Base-by-base conservation (phyloP, 306 rosid species). In the Cercis canadensis region DNA sequence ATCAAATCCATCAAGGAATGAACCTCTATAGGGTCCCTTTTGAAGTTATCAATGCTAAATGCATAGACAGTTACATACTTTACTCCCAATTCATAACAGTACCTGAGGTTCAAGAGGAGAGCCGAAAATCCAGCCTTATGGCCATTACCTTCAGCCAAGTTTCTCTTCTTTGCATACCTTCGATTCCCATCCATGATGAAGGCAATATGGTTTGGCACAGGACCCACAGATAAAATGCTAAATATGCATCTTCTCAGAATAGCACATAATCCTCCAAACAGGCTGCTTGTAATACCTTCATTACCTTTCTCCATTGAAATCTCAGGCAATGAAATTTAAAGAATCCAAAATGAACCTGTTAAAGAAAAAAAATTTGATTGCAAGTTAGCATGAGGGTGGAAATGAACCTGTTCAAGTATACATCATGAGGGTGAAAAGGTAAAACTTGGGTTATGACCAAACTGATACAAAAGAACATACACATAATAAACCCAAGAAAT, bases 121-220 rank as follows among this genome's bases (percentile, higher is more conserved):
- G 88, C 63, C 19, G 74, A 45, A 78, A 76, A 88, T 43, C 97
- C 94, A 50, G 89, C 87, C 76, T 59, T 83, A 56, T 87, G 89
- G 53, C 98, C 94, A 50, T 53, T 82, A 64, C 87, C 89, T 58
- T 71, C 84, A 4, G n/a, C 75, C 72, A 82, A 18, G 78, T 74
- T 80, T 44, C 65, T 73, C 81, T 76, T 86, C 78, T 77, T 90
- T 8, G 94, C 94, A 64, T 62, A 88, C 83, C 98, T 87, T 66
- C 92, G 77, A 80, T 93, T 93, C 11, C 97, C 98, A 78, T 93
- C 97, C 92, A 93, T 87, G 75, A 93, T 87, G 85, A 93, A 90
- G 60, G 97, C 82, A 58, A 93, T 74, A 83, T 93, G 96, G 51
- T 75, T 57, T 34, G 96, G 97, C 72, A 88, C 66, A 6, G 90